Base-by-base conservation (phyloP, 2,329 filamentous ascomycete genomes). In the Shiraia bambusicola region DNA sequence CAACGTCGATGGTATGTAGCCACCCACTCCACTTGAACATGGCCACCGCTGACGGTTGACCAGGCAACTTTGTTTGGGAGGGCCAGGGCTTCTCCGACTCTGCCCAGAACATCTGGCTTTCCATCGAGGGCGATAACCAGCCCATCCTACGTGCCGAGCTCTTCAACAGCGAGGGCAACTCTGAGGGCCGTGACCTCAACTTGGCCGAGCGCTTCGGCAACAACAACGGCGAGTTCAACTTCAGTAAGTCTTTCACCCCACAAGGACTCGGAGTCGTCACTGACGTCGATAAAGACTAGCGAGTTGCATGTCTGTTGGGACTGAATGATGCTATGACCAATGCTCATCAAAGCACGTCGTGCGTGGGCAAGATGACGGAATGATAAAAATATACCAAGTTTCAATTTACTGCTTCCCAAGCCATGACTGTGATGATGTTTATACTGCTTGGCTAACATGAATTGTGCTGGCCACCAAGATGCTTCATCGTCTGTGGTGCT, bases 191-290 rank as follows among this genome's bases (percentile, higher is more conserved):
- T 27, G 72, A 83, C 52, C 49, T 83, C 50, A 82, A 83, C 69
- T 72, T 83, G 5, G 61, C 72, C 2, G 77, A 81, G 72, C 69
- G 76, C 44, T 71, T 83, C 39, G 62, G 64, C 44, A 83, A 83
- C 65, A 52, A 74, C 14, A 59, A 77, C 51, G 80, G 80, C 44
- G 19, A 54, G 14, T 60, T 60, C 27, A 30, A 28, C 15, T 60
- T 46, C 43, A 47, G 54, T 58, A 44, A 28, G 45, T 43, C 17
- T 9, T 4, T 9, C 30, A n/a, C n/a, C 11, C 8, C 9, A 15
- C 11, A 15, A 12, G 7, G 17, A 22, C 28, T 11, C 14, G 1
- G 6, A 10, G 3, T 8, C 13, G 6, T 16, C 15, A 28, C 29
- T 32, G 22, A 32, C 9, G 11, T 27, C 2, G 4, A 25, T 11